phyloP scores from a whole-genome alignment of 2,329 filamentous ascomycete genomes.

The Aspergillus transmontanensis region DNA sequence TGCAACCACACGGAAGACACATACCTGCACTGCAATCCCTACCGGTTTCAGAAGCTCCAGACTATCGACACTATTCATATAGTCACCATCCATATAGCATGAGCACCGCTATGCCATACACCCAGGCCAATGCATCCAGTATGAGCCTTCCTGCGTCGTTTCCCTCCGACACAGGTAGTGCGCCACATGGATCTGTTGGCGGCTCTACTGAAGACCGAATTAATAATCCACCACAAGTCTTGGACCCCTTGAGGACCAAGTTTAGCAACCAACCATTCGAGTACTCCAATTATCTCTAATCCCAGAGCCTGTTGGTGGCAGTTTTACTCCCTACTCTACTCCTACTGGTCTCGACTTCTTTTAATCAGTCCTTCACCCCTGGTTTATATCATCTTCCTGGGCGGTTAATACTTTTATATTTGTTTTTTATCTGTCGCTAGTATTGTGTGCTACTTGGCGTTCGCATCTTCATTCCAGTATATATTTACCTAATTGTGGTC shows the following conservation, averaged over 20 bases:
- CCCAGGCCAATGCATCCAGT: conserved; percentile 36
- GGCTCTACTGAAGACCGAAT: conserved; percentile 28
- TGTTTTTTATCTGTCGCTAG: neutral
- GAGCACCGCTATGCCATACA: conserved; percentile 33
- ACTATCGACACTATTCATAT: conserved; percentile 38
- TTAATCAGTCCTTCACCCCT: conserved; percentile 3
- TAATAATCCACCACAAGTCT: conserved; percentile 23
- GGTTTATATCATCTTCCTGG: conserved; percentile 3
- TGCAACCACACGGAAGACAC: conserved; percentile 29
- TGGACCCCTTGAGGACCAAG: conserved; percentile 32
- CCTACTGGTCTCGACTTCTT: neutral
- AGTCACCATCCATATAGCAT: conserved; percentile 30
- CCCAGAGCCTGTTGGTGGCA: no score
- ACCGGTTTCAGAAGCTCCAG: conserved; percentile 36
- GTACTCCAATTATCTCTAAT: conserved; percentile 31
- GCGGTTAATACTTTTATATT: neutral
- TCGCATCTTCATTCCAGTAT: neutral
- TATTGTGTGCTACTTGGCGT: neutral
- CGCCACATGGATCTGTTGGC: conserved; percentile 18
- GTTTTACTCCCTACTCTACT: neutral
- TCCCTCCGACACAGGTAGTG: conserved; percentile 29
- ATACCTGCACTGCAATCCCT: conserved; percentile 33
- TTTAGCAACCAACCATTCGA: conserved; percentile 32
- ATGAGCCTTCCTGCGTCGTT: conserved; percentile 40
- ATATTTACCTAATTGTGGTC: neutral